A percentile compares a stretch with the other conserved stretches of the same genome.
phyloP scores from a whole-genome alignment of 345 rosid genomes.

The Populus nigra region DNA sequence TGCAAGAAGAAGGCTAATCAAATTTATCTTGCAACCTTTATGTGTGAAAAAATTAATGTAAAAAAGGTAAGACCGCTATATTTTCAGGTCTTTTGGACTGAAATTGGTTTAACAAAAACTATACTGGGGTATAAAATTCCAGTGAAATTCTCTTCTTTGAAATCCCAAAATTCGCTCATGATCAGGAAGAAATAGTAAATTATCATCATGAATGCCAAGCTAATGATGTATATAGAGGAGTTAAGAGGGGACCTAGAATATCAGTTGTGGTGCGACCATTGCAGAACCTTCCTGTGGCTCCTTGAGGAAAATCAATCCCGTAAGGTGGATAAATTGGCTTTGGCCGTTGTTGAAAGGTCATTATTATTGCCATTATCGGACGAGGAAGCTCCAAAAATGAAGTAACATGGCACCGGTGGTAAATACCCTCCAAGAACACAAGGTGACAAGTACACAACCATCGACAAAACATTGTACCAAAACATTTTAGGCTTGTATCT shows the following conservation, averaged over 20 bases:
- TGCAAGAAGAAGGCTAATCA: background rate
- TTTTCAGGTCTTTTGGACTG: too few relatives aligned
- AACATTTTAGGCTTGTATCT: too few relatives aligned
- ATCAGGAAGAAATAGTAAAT: too few relatives aligned
- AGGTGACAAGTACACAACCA: background rate
- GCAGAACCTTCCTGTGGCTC: constrained; percentile 20
- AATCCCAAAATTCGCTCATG: too few relatives aligned
- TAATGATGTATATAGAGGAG: too few relatives aligned
- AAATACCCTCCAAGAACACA: background rate
- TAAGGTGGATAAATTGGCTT: constrained; percentile 21
- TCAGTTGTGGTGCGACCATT: constrained; percentile 21
- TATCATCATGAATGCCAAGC: too few relatives aligned
- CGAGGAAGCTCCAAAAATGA: constrained; percentile 26
- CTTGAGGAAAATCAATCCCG: constrained; percentile 21
- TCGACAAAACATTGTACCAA: background rate
- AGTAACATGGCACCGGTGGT: constrained; percentile 22
- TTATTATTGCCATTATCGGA: constrained; percentile 29
- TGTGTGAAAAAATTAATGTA: background rate
- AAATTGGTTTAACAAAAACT: too few relatives aligned
- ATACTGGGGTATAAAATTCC: too few relatives aligned
- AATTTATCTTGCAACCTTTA: background rate
- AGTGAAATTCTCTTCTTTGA: too few relatives aligned
- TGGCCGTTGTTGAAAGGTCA: constrained; percentile 3
- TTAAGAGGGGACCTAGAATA: constrained; percentile 3
- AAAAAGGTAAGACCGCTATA: too few relatives aligned